Percentiles rank a stretch among this genome's conserved stretches.
phyloP scores from a whole-genome alignment of 108 stramenopile genomes.

The Conticribra guillardii region DNA sequence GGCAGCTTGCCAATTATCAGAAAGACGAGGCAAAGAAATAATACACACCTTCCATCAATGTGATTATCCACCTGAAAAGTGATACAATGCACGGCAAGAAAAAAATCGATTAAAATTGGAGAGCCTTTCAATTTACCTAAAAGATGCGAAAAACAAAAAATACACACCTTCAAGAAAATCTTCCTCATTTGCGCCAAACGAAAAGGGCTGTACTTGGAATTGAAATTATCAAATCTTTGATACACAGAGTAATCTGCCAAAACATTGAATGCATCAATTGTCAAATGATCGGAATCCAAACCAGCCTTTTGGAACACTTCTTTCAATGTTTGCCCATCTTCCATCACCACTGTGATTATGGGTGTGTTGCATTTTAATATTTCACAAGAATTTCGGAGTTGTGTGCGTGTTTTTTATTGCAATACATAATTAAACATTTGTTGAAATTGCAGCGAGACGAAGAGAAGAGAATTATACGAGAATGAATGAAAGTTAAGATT shows the following conservation, averaged over 20 bases:
- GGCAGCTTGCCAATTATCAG: background rate
- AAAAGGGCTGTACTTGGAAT: conserved; percentile 98
- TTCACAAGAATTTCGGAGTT: too few relatives aligned
- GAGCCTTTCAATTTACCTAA: too few relatives aligned
- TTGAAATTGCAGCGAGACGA: too few relatives aligned
- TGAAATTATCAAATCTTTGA: conserved; percentile 99
- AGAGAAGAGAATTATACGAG: too few relatives aligned
- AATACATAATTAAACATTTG: too few relatives aligned
- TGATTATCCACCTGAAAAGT: conserved; percentile 94
- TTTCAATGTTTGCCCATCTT: conserved; percentile 78
- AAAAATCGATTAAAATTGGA: too few relatives aligned
- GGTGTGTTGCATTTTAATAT: too few relatives aligned
- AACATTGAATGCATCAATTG: conserved; percentile 99
- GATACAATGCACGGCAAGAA: too few relatives aligned
- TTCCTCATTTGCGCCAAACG: conserved; percentile 96
- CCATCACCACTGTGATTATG: conserved; percentile 77
- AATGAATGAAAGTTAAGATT: too few relatives aligned
- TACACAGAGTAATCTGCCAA: conserved; percentile 98
- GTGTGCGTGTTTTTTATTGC: too few relatives aligned
- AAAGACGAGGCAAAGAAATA: conserved; percentile 8
- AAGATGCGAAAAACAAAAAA: too few relatives aligned
- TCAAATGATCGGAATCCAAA: conserved; percentile 95
- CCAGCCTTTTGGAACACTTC: conserved; percentile 89
- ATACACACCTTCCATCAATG: conserved; percentile 65
- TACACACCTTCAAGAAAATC: conserved; percentile 99